phyloP scores from a whole-genome alignment of 352 stramenopile species.

The Pythium utonaiense region DNA sequence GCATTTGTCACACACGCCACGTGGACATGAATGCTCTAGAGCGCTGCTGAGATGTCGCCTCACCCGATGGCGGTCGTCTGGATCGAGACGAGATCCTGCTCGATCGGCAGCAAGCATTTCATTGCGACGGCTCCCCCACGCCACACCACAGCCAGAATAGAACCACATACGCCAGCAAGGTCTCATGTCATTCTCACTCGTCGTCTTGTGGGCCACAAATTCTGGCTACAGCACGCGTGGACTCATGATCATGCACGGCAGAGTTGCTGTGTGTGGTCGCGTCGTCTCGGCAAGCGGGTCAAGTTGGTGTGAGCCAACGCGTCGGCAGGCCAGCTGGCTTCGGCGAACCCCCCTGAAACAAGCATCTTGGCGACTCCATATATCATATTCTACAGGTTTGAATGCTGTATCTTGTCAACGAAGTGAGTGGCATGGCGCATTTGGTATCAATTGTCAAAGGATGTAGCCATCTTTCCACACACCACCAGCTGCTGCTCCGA shows the following conservation, averaged over 20 bases:
- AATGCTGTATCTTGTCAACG: too few species aligned
- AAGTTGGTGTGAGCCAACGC: background rate
- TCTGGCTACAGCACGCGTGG: too few species aligned
- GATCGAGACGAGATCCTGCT: too few species aligned
- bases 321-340: background rate
- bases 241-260: too few species aligned
- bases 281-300: background rate
- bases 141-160: too few species aligned
- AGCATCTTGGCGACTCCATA: background rate
- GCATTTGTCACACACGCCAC: conserved; percentile 1
- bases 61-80: background rate
- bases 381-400: background rate
- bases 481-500: background rate
- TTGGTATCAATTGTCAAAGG: background rate
- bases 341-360: background rate
- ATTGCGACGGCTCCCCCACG: too few species aligned
- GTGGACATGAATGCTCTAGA: background rate
- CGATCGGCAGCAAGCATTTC: too few species aligned
- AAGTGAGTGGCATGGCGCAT: background rate
- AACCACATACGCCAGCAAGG: too few species aligned
- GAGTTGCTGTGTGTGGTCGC: too few species aligned
- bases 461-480: background rate
- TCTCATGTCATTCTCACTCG: too few species aligned
- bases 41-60: background rate
- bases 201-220: too few species aligned